phyloP scores from a whole-genome alignment of 768 basidiomycete species.

The Galerina sulciceps region DNA sequence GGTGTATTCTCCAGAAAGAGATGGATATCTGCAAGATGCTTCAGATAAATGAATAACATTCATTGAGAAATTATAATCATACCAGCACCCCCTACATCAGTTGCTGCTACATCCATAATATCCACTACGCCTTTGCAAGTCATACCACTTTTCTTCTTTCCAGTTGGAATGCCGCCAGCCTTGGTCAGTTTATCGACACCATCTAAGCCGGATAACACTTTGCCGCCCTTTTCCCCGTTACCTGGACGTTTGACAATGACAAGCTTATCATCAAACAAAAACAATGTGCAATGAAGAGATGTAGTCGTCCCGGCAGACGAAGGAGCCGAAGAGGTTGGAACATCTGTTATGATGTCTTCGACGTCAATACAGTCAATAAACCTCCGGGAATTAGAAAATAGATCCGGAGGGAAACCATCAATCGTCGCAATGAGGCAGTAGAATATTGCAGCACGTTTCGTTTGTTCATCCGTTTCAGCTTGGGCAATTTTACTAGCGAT shows the following conservation, averaged over 20 bases:
- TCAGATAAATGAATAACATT: neutral
- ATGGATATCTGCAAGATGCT: conserved; percentile 69
- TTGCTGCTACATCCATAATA: conserved; percentile 80
- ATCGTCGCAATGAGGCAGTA: conserved; percentile 84
- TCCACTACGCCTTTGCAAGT: conserved; percentile 86
- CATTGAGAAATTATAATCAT: conserved; percentile 26
- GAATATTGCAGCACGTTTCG: conserved; percentile 86
- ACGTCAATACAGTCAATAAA: conserved; percentile 95
- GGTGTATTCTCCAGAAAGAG: conserved; percentile 85
- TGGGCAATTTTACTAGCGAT: conserved; percentile 89
- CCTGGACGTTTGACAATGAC: conserved; percentile 87
- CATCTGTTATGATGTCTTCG: conserved; percentile 72
- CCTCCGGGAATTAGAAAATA: conserved; percentile 88
- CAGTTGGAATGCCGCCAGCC: conserved; percentile 59
- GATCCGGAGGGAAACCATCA: conserved; percentile 86
- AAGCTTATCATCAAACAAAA: conserved; percentile 94
- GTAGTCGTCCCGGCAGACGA: conserved; percentile 44
- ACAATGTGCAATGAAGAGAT: conserved; percentile 81
- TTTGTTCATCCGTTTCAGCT: conserved; percentile 92
- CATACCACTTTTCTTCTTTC: conserved; percentile 81
- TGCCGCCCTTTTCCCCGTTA: conserved; percentile 77
- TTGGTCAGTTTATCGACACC: conserved; percentile 77
- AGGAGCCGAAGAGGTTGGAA: conserved; percentile 48
- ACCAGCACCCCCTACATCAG: conserved; percentile 89
- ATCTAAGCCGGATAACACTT: conserved; percentile 74